Base-by-base conservation (phyloP, 208 protist species). In the Trichomonas tenax region DNA sequence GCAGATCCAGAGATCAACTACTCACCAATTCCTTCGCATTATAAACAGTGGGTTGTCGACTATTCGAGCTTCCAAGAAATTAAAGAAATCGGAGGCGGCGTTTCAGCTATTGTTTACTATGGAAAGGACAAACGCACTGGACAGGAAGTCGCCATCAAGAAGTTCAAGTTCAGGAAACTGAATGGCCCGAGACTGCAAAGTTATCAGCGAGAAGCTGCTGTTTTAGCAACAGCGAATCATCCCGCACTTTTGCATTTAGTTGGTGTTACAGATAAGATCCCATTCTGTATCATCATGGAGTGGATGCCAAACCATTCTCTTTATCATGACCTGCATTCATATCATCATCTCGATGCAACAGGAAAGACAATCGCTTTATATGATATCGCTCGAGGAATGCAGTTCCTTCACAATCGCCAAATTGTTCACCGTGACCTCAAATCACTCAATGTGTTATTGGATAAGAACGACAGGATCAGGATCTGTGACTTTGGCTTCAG, bases 251-350 rank as follows among this genome's bases (percentile, higher is more conserved):
- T 93, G 1, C 11, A 51, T 34, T 26, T 93, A 6, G 45, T 93
- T 38, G 86, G 86, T 34, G 86, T 44, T 8, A 93, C 86, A n/a
- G 86, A 93, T 38, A 51, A 41, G 21, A 23, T 40, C n/a, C 93
- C 93, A 17, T 96, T 96, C 72, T 96, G 93, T 46, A 82, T 96
- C 3, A 81, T 96, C 8, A 96, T 40, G 23, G 93, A 96, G 82
- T 96, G 51, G 49, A 96, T 96, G 93, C 49, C 46, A 14, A 81
- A 81, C 21, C 23, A 38, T 8, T 82, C 49, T 21, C 17, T 96
- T 11, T 93, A 51, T 36, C 40, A 51, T 51, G 86, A 48, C 15
- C n/a, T 93, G 6, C 93, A 96, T 34, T 8, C 26, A 17, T n/a
- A 96, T 14, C 31, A 45, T 26, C 93, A 34, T 45, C 10, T 82